Evolutionary conservation across 2,329 filamentous ascomycete species (phyloP).

Genomic region (Talaromyces albobiverticillius): DNA sequence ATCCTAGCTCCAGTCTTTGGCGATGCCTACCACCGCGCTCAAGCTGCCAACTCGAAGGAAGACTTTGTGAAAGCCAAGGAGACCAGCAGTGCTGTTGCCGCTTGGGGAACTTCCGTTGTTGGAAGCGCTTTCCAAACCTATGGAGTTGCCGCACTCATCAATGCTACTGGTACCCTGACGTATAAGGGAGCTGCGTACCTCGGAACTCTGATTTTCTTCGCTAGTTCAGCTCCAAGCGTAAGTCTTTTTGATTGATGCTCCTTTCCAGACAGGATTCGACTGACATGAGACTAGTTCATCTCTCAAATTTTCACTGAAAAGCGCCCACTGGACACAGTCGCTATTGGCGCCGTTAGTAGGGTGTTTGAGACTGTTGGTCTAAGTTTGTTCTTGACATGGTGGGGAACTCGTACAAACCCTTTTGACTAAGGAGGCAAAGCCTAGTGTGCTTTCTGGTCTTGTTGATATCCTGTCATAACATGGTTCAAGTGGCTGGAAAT

Average conservation of each 20-base stretch:
- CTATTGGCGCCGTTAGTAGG: constrained; percentile 78
- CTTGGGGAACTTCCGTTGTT: constrained; percentile 85
- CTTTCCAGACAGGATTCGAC: background rate
- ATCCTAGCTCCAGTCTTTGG: constrained; percentile 88
- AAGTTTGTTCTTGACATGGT: constrained; percentile 91
- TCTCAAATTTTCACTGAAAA: constrained; percentile 86
- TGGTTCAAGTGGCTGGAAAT: background rate
- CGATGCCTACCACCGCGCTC: constrained; percentile 89
- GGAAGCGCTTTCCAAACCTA: constrained; percentile 88
- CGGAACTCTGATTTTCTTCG: constrained; percentile 85
- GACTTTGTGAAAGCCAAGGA: constrained; percentile 95
- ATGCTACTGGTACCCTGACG: constrained; percentile 88
- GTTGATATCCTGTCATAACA: background rate
- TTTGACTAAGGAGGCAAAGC: constrained; percentile 63
- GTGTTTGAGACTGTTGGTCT: constrained; percentile 91
- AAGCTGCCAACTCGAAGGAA: constrained; percentile 89
- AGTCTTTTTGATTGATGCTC: constrained; percentile 32
- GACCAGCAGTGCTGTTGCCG: constrained; percentile 78
- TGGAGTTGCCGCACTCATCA: constrained; percentile 84
- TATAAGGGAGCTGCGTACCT: constrained; percentile 98
- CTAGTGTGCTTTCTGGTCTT: background rate
- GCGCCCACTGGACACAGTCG: constrained; percentile 84
- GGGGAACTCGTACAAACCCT: constrained; percentile 92
- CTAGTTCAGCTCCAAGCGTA: constrained; percentile 83
- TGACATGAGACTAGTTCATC: constrained; percentile 62